Base-by-base conservation (phyloP, 2,329 filamentous ascomycete species). In the Aspergillus fructus region DNA sequence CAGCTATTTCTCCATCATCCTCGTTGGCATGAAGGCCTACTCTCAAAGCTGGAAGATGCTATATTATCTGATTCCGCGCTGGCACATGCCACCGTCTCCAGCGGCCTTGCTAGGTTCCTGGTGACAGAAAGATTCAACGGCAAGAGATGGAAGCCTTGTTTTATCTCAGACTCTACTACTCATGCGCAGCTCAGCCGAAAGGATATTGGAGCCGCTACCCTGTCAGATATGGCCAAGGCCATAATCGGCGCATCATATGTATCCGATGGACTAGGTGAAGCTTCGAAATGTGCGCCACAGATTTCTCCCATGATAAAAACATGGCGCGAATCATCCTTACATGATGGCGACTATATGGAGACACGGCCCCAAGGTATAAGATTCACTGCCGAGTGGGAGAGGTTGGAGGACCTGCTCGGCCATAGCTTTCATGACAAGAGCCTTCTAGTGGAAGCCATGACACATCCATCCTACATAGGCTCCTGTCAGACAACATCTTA, bases 381-480 rank as follows among this genome's bases (percentile, higher is more conserved):
- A 48, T 17, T 47, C 15, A 11, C 33, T 39, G 33, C 27, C 11
- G 53, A 40, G 17, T 17, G 34, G 30, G 41, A 17, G 7, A 33
- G 49, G 12, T 40, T 57, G 30, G 54, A 59, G 34, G 6, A 19
- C 23, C 17, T 50, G 6, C 45, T 59, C 9, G 54, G 43, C 15
- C 54, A 59, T 39, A 54, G 5, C 11, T 59, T 56, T 30, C 33
- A 17, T n/a, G 45, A 59, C 30, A 43, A 50, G 39, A 46, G 23
- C 24, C 45, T 59, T n/a, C 48, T 56, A 19, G 37, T 50, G 13
- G 58, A 59, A 40, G 54, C 54, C 4, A 30, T 59, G 19, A 59
- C 58, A 13, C 58, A 59, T 51, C 54, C 54, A 3, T 59, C 58
- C 13, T 52, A 15, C 24, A 15, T 17, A 13, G 30, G 48, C 21